Evolutionary conservation across 352 stramenopile genomes (phyloP).

Genomic region (Elongisporangium prolatum): DNA sequence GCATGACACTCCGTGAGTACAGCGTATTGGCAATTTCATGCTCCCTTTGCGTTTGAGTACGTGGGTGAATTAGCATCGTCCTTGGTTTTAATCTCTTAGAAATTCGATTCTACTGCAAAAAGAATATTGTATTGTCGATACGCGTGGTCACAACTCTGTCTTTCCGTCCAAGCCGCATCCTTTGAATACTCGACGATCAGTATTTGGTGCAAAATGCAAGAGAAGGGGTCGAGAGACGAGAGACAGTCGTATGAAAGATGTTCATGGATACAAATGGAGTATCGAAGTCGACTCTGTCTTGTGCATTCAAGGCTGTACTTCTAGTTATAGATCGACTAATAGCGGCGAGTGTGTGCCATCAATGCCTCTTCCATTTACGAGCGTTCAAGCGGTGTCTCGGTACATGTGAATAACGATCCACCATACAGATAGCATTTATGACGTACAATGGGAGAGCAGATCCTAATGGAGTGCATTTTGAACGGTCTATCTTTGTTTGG

Average conservation of each 20-base stretch:
- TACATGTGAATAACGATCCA: background rate
- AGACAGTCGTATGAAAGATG: background rate
- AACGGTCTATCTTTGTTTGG: too few relatives aligned
- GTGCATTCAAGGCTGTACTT: background rate
- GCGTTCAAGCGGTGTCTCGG: background rate
- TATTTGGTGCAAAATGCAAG: background rate
- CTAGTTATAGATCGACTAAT: background rate
- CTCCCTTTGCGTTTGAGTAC: too few relatives aligned
- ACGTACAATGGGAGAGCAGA: too few relatives aligned
- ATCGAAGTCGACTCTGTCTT: background rate
- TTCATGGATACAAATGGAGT: background rate
- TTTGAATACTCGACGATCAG: background rate
- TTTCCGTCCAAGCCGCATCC: background rate
- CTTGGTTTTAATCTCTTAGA: background rate
- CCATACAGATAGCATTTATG: too few relatives aligned
- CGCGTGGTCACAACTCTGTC: background rate
- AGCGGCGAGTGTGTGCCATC: background rate
- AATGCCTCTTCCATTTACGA: background rate
- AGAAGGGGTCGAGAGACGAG: background rate
- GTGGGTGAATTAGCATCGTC: background rate
- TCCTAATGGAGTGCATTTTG: too few relatives aligned
- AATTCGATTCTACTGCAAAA: background rate
- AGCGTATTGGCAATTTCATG: background rate
- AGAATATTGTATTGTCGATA: background rate
- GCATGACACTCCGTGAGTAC: too few relatives aligned